Evolutionary conservation across 108 stramenopile species (phyloP), one percentile per base, ranked within the genome.

Genomic region (Skeletonema costatum): DNA sequence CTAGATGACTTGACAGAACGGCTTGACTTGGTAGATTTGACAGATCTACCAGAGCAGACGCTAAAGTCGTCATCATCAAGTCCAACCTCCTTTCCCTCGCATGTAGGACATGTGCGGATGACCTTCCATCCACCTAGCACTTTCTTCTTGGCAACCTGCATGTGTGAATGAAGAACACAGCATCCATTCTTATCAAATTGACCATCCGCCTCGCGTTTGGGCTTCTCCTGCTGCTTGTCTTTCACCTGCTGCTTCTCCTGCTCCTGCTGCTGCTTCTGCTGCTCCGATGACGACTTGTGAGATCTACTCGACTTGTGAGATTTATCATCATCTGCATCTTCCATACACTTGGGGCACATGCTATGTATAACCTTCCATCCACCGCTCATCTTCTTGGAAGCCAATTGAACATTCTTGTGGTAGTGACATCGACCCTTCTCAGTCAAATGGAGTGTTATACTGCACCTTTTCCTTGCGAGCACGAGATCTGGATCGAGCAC

Each of bases 271-370:
- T 10, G n/a, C n/a, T n/a, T n/a, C 11, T 50, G 29, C 32, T 21
- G n/a, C 11, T 50, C 2, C 33, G 44, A 46, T 39, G 53, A 66
- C 1, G 77, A 72, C 51, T 72, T 78, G 17, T 48, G 60, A 10
- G 76, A 77, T 5, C 61, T 60, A 53, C 66, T 35, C 36, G 77
- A 78, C 64, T 66, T 72, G 60, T 71, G 64, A 12, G 77, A 78
- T 17, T 64, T 64, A 36, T 72, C 66, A 25, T 48, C 68, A 16
- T 74, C 30, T 32, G 35, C 50, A 11, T 83, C 67, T 33, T 83
- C 82, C 71, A 83, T 77, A 61, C 82, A 83, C 64, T 74, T 83
- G 16, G 82, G 82, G 42, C 82, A 83, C 8, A 65, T 70, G 16
- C 60, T 3, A 6, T 69, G 66, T 12, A 83, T 5, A 0, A 77